Evolutionary conservation across 768 basidiomycete species (phyloP).

Genomic region (Podaxis mareebaensis): DNA sequence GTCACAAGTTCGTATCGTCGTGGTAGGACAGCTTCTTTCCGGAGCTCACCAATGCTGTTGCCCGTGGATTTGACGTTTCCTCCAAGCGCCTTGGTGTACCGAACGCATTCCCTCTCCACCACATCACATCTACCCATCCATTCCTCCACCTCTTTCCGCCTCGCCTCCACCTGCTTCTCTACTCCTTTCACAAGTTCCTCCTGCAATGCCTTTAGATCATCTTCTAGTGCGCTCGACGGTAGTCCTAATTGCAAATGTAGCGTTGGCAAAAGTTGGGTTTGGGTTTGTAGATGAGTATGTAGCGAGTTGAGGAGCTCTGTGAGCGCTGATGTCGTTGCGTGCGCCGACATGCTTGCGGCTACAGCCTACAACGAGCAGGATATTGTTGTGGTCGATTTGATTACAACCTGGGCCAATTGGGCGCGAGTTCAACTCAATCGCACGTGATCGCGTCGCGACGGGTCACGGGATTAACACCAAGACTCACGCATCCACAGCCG

Average conservation of each 20-base stretch:
- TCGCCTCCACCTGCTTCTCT: conserved; percentile 66
- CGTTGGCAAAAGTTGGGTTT: conserved; percentile 80
- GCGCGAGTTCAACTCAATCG: conserved; percentile 10
- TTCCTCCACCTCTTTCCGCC: conserved; percentile 75
- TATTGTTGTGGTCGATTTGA: conserved; percentile 11
- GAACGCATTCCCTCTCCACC: conserved; percentile 64
- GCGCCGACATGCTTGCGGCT: conserved; percentile 23
- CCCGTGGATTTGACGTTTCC: conserved; percentile 69
- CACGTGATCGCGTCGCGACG: conserved; percentile 19
- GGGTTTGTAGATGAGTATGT: conserved; percentile 75
- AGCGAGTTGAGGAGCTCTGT: conserved; percentile 75
- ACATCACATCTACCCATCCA: conserved; percentile 65
- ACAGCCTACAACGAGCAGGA: conserved; percentile 3
- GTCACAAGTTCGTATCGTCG: conserved; percentile 66
- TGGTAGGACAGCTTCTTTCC: conserved; percentile 74
- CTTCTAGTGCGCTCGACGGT: conserved; percentile 75
- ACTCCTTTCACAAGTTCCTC: conserved; percentile 75
- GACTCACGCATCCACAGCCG: neutral
- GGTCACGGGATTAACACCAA: conserved; percentile 1
- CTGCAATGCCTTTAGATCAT: conserved; percentile 75
- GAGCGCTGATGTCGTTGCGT: conserved; percentile 35
- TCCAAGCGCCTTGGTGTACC: conserved; percentile 71
- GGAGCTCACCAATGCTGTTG: conserved; percentile 63
- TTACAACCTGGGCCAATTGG: neutral
- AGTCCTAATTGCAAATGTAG: conserved; percentile 85